phyloP scores from a whole-genome alignment of 208 protist species.

The Trypanosoma melophagium region DNA sequence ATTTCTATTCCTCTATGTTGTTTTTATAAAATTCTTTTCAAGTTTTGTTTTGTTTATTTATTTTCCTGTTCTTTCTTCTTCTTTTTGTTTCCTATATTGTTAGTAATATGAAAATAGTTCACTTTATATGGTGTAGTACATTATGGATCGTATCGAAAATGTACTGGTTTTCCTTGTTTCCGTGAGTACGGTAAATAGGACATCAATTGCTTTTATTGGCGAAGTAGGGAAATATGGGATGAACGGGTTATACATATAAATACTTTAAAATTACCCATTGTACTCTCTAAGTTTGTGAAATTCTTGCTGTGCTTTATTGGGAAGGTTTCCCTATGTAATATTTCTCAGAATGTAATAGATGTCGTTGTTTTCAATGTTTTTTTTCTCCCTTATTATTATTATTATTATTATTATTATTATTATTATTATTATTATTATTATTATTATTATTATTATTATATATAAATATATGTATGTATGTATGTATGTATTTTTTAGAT shows the following conservation, averaged over 20 bases:
- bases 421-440: not conserved
- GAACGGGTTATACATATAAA: no score
- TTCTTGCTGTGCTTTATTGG: not conserved
- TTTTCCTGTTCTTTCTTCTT: no score
- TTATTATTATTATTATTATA: not conserved
- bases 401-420: not conserved
- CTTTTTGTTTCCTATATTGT: no score
- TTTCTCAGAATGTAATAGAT: not conserved
- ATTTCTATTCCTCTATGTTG: constrained; percentile 3
- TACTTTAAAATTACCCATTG: not conserved
- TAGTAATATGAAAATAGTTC: not conserved
- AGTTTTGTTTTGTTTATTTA: not conserved
- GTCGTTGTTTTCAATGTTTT: not conserved
- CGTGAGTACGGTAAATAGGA: no score
- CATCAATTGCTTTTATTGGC: no score
- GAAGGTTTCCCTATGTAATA: constrained; percentile 11
- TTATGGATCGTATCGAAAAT: not conserved
- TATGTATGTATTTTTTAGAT: not conserved
- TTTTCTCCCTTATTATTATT: constrained; percentile 13
- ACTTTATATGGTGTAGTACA: not conserved
- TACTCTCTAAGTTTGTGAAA: no score
- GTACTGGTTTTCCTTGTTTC: no score
- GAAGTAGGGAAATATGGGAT: no score
- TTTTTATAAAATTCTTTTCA: not conserved
- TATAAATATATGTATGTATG: no score